Evolutionary conservation across 345 rosid species (phyloP), one percentile per base, ranked within the genome.

Genomic region (Eucalyptus erythrocorys): DNA sequence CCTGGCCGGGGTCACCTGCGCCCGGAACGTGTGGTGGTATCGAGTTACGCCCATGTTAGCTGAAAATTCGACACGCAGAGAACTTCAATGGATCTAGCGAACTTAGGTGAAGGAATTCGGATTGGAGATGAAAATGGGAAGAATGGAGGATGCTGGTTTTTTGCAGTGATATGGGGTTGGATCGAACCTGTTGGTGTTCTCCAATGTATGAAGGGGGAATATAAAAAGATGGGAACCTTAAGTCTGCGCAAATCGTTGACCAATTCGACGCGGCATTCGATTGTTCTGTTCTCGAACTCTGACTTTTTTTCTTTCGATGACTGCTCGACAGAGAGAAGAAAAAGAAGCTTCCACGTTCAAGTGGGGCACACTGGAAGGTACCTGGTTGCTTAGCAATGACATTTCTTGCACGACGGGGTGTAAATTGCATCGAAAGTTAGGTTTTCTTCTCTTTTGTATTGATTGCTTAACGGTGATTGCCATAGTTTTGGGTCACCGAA

Each of bases 1-100:
- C 87, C 93, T 89, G 1, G 87, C 87, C 3, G 94, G 93, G 47
- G 89, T 81, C 88, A 91, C 91, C 53, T 91, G 91, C 17, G 90
- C 66, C 71, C 85, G 59, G 85, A 90, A 91, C 48, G 91, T 86
- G 59, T 91, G 93, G 86, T 81, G 88, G 84, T 91, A 51, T 68
- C 59, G 90, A 40, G 88, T 88, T 7, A 90, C 86, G 19, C 85
- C 92, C 94, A 91, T 90, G 47, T 17, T 27, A 40, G 51, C 26
- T 13, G 32, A 87, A n/a, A 61, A 30, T 61, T 48, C 42, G 15
- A 48, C 57, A n/a, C 27, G n/a, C 34, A 47, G 42, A 9, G 50
- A 17, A 43, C 47, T 76, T 76, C 45, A 37, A 6, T 11, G 2
- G 84, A 76, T 76, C 84, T 22, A 40, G 30, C 24, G 30, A 76